Base-by-base conservation (phyloP, 2,329 filamentous ascomycete genomes). In the Clathrospora elynae region DNA sequence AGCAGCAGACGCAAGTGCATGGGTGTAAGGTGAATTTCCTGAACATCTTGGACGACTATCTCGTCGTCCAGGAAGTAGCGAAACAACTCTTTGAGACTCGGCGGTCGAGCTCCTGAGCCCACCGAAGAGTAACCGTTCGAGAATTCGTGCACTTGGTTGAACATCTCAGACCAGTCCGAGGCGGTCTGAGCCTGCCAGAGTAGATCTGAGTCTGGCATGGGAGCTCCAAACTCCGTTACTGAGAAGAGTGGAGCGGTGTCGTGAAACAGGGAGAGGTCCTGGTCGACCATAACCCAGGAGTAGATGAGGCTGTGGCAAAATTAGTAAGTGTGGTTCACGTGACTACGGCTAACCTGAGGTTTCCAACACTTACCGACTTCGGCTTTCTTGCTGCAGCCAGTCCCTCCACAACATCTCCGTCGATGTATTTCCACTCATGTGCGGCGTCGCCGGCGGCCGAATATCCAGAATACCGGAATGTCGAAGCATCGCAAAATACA, bases 221-320 rank as follows among this genome's bases (percentile, higher is more conserved):
- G 82, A 28, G 82, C 80, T 14, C 78, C 77, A 33, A 87, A 78
- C 44, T 88, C 83, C 19, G 79, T 84, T 39, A 86, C 78, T 10
- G 83, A 80, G 42, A 88, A 79, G 20, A 86, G 71, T 0, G 66
- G 64, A 19, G 58, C 59, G 2, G 61, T 59, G 57, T 78, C 74
- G 40, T 76, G 63, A 54, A 49, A 72, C 57, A 35, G 66, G 3
- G 66, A 65, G 3, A 67, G 34, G 36, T 89, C 86, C 57, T 88
- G 85, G 60, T 89, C 86, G 16, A 86, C 78, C 80, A 87, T 86
- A 13, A 85, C 81, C 82, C 85, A 88, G 40, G 85, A 86, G 68
- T 88, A 87, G n/a, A 86, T 80, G 20, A 88, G 73, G 53, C 85
- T 85, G 31, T 4, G 24, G 12, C 14, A 4, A 13, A 29, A 17